Base-by-base conservation (phyloP, 2,329 filamentous ascomycete species). In the Mariannaea sp. region DNA sequence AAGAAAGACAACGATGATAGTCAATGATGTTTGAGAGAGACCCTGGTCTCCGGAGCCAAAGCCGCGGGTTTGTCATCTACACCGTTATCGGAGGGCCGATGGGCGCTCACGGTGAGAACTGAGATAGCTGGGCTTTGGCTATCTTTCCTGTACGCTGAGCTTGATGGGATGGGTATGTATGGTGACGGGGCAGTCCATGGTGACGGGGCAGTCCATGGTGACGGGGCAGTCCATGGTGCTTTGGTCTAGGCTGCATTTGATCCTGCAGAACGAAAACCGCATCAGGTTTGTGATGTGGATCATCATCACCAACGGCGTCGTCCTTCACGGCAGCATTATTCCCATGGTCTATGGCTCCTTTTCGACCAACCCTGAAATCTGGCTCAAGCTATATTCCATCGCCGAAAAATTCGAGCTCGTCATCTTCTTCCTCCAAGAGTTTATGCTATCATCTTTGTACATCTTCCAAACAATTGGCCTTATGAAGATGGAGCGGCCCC, bases 171-270 rank as follows among this genome's bases (percentile, higher is more conserved):
- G 70, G 68, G 65, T 61, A 14, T 56, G 63, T 1, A 84, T 86
- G 80, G 76, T 86, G 0, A n/a, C n/a, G n/a, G n/a, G n/a, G n/a
- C n/a, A n/a, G n/a, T n/a, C n/a, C n/a, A n/a, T n/a, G n/a, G n/a
- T n/a, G n/a, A n/a, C n/a, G n/a, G n/a, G n/a, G n/a, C n/a, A n/a
- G n/a, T n/a, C n/a, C n/a, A n/a, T n/a, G n/a, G n/a, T n/a, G n/a
- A 84, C 82, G 0, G 84, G 83, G 0, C 82, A 86, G 64, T 79
- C 80, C 0, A 62, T 86, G 14, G 83, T 87, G 2, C 71, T 87
- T 1, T 87, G 83, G 69, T 86, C 82, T 1, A 77, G 84, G 1
- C 73, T 87, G 1, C 82, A 86, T 61, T 74, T 87, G 2, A 76
- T 87, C 13, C 72, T 83, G 13, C 76, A 76, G 12, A 79, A 82